Evolutionary conservation across 495 filamentous ascomycete species (phyloP), one percentile per base, ranked within the genome.

Genomic region (Parathielavia hyrcaniae): DNA sequence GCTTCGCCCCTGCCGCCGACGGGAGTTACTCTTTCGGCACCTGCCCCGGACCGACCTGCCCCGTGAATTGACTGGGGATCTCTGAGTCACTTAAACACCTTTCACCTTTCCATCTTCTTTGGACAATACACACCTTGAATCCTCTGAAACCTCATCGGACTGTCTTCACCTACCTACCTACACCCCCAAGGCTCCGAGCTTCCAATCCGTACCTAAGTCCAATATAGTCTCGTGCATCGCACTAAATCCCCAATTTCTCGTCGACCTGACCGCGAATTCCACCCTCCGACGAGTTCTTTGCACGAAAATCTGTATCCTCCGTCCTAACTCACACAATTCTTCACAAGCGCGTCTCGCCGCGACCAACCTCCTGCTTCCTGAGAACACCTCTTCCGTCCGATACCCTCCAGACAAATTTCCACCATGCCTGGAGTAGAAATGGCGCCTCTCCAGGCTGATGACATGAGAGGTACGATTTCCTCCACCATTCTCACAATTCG

Each of bases 371-470:
- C 44, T 43, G 40, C n/a, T 19, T 16, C 35, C 40, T 10, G 9
- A n/a, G n/a, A 22, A 39, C 13, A 8, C 23, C 9, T 14, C 39
- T 38, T 40, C 7, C 47, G 30, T 26, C 41, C 20, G 20, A 55
- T 36, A 13, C 41, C 53, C 12, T 38, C 19, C 16, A 55, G 16
- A 61, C 40, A 54, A 46, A 39, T 46, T 20, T 58, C 49, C 59
- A 74, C 58, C 5, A 77, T 77, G 74, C 73, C 72, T 52, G 76
- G 76, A 61, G 48, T 76, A 38, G 74, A 78, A 26, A 71, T 75
- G 68, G 67, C 63, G 64, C 70, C 71, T 55, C 74, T 77, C 45
- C 67, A 69, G 65, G 75, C 76, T 39, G 76, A 77, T 60, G 73
- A 79, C 60, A 74, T 73, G 65, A 71, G 76, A 77, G 73, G 76